Conservation (phyloP, 345 rosid genomes). For the Cardamine occulta region DNA sequence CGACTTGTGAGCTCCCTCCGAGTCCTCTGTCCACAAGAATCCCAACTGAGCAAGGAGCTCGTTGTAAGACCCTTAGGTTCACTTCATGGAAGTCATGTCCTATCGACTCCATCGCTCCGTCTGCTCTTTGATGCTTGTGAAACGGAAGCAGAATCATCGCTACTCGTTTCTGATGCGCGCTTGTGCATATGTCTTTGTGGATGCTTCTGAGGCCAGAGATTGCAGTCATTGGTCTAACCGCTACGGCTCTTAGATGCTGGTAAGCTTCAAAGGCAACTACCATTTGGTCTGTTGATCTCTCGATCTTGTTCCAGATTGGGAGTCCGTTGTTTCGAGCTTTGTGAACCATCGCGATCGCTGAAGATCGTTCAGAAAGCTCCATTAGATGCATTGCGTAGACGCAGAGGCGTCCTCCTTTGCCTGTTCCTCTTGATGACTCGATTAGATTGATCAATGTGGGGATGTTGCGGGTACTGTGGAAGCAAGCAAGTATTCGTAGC, state of each 20-base stretch:
- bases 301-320: constrained; percentile 67
- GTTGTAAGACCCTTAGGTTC: constrained; percentile 52
- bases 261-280: constrained; percentile 71
- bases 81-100: constrained; percentile 56
- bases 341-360: constrained; percentile 79
- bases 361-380: constrained; percentile 80
- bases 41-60: constrained; percentile 76
- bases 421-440: constrained; percentile 55
- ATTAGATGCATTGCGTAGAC: constrained; percentile 75
- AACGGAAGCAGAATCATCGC: constrained; percentile 67
- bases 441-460: constrained; percentile 69
- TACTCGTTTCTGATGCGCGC: constrained; percentile 61
- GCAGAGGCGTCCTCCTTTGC: constrained; percentile 55
- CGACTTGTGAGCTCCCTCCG: constrained; percentile 68
- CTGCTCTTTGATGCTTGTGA: constrained; percentile 67
- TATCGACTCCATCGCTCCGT: constrained; percentile 65
- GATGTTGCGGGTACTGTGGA: constrained; percentile 66
- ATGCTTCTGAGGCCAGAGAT: constrained; percentile 61
- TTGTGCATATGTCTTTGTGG: constrained; percentile 67
- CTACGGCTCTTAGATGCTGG: constrained; percentile 65
- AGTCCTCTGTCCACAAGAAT: constrained; percentile 77
- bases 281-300: constrained; percentile 53
- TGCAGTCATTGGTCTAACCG: constrained; percentile 79
- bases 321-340: constrained; percentile 72
- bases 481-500: constrained; percentile 63